phyloP scores from a whole-genome alignment of 1,139 yeast species.

The Suhomyces bokatorum region DNA sequence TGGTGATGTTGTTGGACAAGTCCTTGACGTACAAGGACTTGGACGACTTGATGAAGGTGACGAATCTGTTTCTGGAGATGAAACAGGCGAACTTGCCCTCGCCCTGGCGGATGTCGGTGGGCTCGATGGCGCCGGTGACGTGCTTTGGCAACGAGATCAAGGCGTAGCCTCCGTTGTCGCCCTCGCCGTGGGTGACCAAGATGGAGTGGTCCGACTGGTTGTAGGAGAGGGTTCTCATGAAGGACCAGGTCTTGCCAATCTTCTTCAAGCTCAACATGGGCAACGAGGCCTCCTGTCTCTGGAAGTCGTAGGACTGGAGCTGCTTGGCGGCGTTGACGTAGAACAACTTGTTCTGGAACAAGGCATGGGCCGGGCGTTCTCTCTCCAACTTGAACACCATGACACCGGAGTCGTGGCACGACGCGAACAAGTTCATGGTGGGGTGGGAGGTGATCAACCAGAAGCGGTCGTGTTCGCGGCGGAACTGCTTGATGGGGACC shows the following conservation, averaged over 20 bases:
- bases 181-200: conserved; percentile 77
- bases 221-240: conserved; percentile 81
- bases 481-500: conserved; percentile 90
- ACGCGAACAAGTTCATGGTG: conserved; percentile 85
- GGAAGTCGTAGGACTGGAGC: conserved; percentile 75
- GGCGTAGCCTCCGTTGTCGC: conserved; percentile 64
- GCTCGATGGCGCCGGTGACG: conserved; percentile 90
- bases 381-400: conserved; percentile 98
- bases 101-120: conserved; percentile 75
- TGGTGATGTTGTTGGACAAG: conserved; percentile 77
- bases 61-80: conserved; percentile 92
- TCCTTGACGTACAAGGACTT: conserved; percentile 80
- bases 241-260: conserved; percentile 83
- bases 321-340: conserved; percentile 85
- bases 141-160: conserved; percentile 80
- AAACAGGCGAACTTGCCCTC: conserved; percentile 84
- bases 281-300: conserved; percentile 58
- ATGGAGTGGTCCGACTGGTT: conserved; percentile 91
- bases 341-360: conserved; percentile 67
- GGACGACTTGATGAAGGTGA: conserved; percentile 65
- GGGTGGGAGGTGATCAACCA: conserved; percentile 95
- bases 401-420: conserved; percentile 96
- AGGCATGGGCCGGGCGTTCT: conserved; percentile 89
- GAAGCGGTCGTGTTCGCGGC: conserved; percentile 91
- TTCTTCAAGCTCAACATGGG: conserved; percentile 84